phyloP scores from a whole-genome alignment of 1,284 basidiomycete species.

The Earliella scabrosa region DNA sequence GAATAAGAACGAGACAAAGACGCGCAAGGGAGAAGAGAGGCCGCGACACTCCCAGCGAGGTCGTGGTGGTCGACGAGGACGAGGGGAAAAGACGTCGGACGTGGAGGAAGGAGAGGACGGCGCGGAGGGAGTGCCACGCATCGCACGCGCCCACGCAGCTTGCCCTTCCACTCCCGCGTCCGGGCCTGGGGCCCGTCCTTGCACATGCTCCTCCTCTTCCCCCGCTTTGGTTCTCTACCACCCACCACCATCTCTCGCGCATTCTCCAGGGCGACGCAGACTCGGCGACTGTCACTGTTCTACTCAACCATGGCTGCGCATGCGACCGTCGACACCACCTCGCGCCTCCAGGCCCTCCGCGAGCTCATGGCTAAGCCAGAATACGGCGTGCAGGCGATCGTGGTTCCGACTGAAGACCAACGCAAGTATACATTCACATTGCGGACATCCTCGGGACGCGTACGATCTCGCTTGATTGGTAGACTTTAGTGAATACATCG shows the following conservation, averaged over 20 bases:
- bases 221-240: neutral
- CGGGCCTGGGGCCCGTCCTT: neutral
- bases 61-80: neutral
- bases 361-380: constrained; percentile 67
- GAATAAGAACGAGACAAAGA: neutral
- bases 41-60: neutral
- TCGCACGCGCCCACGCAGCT: neutral
- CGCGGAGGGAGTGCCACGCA: constrained; percentile 6
- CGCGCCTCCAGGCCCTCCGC: constrained; percentile 63
- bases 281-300: constrained; percentile 6
- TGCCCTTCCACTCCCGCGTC: neutral
- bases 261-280: neutral
- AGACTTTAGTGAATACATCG: constrained; percentile 93
- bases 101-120: neutral
- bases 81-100: too few relatives aligned
- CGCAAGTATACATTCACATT: constrained; percentile 53
- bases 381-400: constrained; percentile 66
- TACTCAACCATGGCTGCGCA: constrained; percentile 34
- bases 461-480: constrained; percentile 11
- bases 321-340: constrained; percentile 61
- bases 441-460: neutral
- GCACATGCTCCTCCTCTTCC: neutral
- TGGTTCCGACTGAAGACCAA: constrained; percentile 89
- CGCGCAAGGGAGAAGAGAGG: neutral
- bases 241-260: neutral